phyloP scores from a whole-genome alignment of 2,329 filamentous ascomycete genomes.

The Pseudogymnoascus sp. region DNA sequence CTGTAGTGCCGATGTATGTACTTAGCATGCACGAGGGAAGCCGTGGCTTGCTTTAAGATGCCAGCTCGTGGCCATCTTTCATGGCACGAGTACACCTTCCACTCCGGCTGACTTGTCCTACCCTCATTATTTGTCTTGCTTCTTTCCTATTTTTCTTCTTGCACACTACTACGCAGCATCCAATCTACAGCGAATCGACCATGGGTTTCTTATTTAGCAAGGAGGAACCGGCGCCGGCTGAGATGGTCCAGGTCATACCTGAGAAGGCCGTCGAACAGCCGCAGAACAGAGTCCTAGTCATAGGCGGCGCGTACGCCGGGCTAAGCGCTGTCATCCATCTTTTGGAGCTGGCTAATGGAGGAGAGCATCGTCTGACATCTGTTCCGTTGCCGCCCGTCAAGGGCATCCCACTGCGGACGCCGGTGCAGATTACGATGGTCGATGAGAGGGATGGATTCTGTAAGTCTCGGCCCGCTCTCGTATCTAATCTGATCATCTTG shows the following conservation, averaged over 20 bases:
- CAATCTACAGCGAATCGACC: neutral
- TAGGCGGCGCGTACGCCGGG: constrained; percentile 68
- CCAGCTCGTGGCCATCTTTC: neutral
- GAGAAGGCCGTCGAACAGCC: neutral
- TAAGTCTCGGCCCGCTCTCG: constrained; percentile 35
- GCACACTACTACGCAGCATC: neutral
- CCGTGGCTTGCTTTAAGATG: constrained; percentile 5
- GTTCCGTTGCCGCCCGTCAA: constrained; percentile 14
- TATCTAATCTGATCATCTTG: constrained; percentile 8
- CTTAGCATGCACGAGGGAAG: neutral
- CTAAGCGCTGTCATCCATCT: constrained; percentile 61
- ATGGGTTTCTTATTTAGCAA: constrained; percentile 6
- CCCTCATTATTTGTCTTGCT: neutral
- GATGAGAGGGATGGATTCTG: constrained; percentile 81
- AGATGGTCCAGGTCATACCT: constrained; percentile 19
- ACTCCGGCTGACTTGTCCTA: neutral
- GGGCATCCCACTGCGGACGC: constrained; percentile 37
- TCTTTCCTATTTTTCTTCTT: neutral
- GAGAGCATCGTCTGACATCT: constrained; percentile 24
- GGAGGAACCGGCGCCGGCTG: constrained; percentile 19
- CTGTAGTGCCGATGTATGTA: neutral
- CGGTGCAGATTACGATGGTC: constrained; percentile 64
- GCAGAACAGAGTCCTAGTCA: constrained; percentile 49
- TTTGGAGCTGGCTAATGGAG: constrained; percentile 55
- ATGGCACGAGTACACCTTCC: neutral